Evolutionary conservation across 177 flowering plant species (phyloP).

Genomic region (Vitis hybrid): DNA sequence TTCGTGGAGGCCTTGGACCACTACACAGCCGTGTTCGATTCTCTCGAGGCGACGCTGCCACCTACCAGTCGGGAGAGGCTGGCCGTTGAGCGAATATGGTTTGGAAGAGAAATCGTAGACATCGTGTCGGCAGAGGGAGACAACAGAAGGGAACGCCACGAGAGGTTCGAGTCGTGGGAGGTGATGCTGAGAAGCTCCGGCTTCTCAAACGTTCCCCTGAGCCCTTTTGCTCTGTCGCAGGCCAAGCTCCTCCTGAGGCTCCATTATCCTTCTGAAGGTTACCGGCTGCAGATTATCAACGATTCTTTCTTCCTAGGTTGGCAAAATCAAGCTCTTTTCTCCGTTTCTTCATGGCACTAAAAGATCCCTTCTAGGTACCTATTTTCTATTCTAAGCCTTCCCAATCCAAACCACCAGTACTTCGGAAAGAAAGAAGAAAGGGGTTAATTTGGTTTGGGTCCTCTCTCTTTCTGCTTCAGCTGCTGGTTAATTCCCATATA

Average conservation of each 20-base stretch:
- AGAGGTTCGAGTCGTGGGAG: constrained; percentile 75
- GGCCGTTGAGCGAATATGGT: constrained; percentile 74
- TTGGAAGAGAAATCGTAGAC: constrained; percentile 73
- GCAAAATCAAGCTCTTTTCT: constrained; percentile 83
- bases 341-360: constrained; percentile 89
- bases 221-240: constrained; percentile 80
- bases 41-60: constrained; percentile 86
- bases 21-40: constrained; percentile 74
- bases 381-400: no score
- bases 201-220: constrained; percentile 52
- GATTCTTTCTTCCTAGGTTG: constrained; percentile 75
- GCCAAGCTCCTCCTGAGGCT: constrained; percentile 85
- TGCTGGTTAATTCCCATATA: background rate
- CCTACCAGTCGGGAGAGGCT: constrained; percentile 74
- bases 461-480: background rate
- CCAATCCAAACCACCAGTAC: no score
- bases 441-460: background rate
- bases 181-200: constrained; percentile 62
- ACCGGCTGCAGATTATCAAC: constrained; percentile 56
- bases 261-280: constrained; percentile 93
- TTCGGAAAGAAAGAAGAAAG: no score
- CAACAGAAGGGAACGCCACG: constrained; percentile 55
- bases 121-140: constrained; percentile 61
- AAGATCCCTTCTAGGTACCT: no score
- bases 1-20: constrained; percentile 76